Percentiles rank a stretch among this genome's conserved stretches.
Evolutionary conservation across 495 filamentous ascomycete genomes (phyloP).

Genomic region (Xylaria palmicola): DNA sequence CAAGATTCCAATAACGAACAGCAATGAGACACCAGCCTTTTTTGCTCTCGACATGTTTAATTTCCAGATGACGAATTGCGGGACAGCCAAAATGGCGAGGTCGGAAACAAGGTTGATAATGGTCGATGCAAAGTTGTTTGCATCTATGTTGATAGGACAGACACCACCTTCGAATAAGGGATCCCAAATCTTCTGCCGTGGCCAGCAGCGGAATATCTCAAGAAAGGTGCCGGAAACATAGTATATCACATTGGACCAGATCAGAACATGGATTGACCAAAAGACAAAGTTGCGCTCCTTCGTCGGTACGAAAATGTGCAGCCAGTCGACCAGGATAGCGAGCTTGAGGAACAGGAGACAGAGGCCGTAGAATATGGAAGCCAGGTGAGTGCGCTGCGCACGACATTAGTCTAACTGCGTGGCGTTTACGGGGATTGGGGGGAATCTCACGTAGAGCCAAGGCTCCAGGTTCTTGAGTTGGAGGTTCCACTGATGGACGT

Average conservation of each 20-base stretch:
- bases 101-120: constrained; percentile 4
- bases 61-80: neutral
- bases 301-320: constrained; percentile 18
- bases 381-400: neutral
- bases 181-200: constrained; percentile 1
- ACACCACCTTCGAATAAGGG: neutral
- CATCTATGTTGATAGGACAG: constrained; percentile 1
- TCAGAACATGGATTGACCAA: constrained; percentile 27
- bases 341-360: constrained; percentile 20
- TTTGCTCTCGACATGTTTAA: neutral
- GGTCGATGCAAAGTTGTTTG: neutral
- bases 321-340: constrained; percentile 23
- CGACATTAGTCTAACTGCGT: neutral
- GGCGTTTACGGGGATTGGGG: too few species aligned
- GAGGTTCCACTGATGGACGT: neutral
- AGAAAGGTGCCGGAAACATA: constrained; percentile 25
- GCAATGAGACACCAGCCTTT: neutral
- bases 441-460: neutral
- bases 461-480: neutral
- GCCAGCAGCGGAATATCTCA: constrained; percentile 19
- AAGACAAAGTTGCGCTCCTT: constrained; percentile 25
- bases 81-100: neutral
- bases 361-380: constrained; percentile 19
- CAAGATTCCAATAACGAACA: constrained; percentile 9
- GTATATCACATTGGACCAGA: constrained; percentile 27